Base-by-base conservation (phyloP, 2,329 filamentous ascomycete genomes). In the Phyllosticta paracitricarpa region DNA sequence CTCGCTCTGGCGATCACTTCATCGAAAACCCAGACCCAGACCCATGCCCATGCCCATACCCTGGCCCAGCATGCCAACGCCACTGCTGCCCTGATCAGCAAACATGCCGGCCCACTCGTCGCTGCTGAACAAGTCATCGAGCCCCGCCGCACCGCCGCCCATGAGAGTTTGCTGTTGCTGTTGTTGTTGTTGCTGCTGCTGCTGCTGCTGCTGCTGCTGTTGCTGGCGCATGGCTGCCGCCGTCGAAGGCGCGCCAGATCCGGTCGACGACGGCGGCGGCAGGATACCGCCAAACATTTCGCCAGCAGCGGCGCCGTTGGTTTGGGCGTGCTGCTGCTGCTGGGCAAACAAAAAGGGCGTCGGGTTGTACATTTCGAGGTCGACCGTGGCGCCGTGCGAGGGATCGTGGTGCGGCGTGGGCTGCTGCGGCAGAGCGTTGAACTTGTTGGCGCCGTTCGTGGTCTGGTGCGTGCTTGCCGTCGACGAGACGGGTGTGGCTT, bases 141-240 rank as follows among this genome's bases (percentile, higher is more conserved):
- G 12, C 24, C 58, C 35, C 10, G 52, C 17, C 17, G 82, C 81
- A 4, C 81, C 71, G 22, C 76, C 77, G 80, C 77, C 63, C 83
- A 77, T 70, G 80, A 83, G 56, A 28, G 24, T 28, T 52, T 51
- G 33, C 24, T 48, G 56, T 24, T 58, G 57, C 26, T 59, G 57
- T 35, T 54, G 51, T 26, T 51, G 28, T 17, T 40, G 28, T 8
- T 10, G 10, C 14, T 52, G 51, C 51, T 52, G 51, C 7, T 52
- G 51, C 7, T 52, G 51, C 51, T 52, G 51, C 7, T 52, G 51
- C 7, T 7, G 7, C 10, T 33, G 33, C 33, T 40, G 33, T 5
- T 40, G 33, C 14, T 40, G 33, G 33, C 33, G 33, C 33, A 40
- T 40, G 33, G 10, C 33, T 4, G 33, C 33, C 10, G 33, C 33